phyloP scores from a whole-genome alignment of 2,329 filamentous ascomycete genomes.

The Ophiostoma perfectum region DNA sequence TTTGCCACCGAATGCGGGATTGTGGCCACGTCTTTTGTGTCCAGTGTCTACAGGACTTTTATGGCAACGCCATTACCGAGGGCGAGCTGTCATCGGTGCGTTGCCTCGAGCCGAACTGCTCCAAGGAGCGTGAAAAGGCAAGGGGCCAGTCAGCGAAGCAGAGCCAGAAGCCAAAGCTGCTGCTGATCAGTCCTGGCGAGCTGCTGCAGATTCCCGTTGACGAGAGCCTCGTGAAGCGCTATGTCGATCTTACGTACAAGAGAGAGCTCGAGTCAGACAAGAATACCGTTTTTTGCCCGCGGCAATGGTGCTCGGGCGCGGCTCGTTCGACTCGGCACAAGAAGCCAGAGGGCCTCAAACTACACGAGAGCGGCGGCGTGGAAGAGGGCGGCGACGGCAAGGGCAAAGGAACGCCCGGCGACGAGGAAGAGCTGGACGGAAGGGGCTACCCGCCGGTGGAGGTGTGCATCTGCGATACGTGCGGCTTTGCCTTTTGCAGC shows the following conservation, averaged over 20 bases:
- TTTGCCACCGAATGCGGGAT: constrained; percentile 73
- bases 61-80: constrained; percentile 78
- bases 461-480: constrained; percentile 82
- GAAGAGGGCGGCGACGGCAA: constrained; percentile 35
- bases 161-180: constrained; percentile 53
- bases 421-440: neutral
- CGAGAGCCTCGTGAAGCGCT: constrained; percentile 71
- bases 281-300: constrained; percentile 85
- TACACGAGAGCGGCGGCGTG: constrained; percentile 42
- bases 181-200: constrained; percentile 73
- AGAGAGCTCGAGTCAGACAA: constrained; percentile 87
- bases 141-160: constrained; percentile 32
- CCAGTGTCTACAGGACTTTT: constrained; percentile 83
- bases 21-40: constrained; percentile 91
- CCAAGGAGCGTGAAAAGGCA: constrained; percentile 49
- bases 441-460: constrained; percentile 45
- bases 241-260: constrained; percentile 86
- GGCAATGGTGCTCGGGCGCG: constrained; percentile 86
- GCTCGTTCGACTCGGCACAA: constrained; percentile 69
- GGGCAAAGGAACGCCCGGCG: neutral
- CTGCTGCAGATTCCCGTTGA: constrained; percentile 70
- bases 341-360: constrained; percentile 63
- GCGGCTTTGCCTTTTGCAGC: constrained; percentile 79
- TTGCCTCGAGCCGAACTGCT: constrained; percentile 75
- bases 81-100: constrained; percentile 74